Conservation (phyloP, 305 asterid species). For the Fraxinus greggii region DNA sequence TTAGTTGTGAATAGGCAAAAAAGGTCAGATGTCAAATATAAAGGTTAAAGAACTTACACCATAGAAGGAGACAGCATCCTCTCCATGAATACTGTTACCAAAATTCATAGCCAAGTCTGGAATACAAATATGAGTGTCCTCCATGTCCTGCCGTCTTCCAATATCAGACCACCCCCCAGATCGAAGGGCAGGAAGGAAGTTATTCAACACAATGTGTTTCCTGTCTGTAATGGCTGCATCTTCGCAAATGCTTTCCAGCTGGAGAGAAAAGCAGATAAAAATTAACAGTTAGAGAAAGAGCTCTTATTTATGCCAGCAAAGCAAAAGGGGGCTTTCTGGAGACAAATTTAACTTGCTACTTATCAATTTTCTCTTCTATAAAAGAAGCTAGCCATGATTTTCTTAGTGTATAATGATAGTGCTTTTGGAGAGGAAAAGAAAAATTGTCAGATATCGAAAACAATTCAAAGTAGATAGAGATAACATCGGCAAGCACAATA, state of each 20-base stretch:
- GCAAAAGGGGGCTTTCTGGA: neutral
- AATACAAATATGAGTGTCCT: slow-evolving; percentile 85
- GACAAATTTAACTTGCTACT: neutral
- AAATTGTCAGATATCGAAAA: neutral
- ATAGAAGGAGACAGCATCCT: slow-evolving; percentile 79
- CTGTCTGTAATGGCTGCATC: slow-evolving; percentile 44
- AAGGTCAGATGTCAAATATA: neutral
- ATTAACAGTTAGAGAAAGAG: slow-evolving; percentile 4
- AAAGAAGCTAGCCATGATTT: neutral
- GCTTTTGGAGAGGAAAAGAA: neutral
- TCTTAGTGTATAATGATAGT: neutral
- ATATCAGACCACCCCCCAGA: slow-evolving; percentile 84
- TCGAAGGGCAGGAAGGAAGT: slow-evolving; percentile 63
- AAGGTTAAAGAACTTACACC: slow-evolving; percentile 69
- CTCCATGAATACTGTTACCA: slow-evolving; percentile 46
- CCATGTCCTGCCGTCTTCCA: slow-evolving; percentile 73
- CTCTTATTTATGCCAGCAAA: neutral
- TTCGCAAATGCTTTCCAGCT: slow-evolving; percentile 83
- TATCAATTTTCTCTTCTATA: neutral
- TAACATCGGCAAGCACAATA: neutral
- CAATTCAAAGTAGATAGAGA: neutral
- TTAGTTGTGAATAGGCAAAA: neutral
- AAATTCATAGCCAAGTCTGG: slow-evolving; percentile 64
- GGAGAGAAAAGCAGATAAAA: slow-evolving; percentile 14
- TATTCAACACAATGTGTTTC: slow-evolving; percentile 33